Evolutionary conservation across 768 basidiomycete species (phyloP).

Genomic region (Rhizopogon salebrosus): DNA sequence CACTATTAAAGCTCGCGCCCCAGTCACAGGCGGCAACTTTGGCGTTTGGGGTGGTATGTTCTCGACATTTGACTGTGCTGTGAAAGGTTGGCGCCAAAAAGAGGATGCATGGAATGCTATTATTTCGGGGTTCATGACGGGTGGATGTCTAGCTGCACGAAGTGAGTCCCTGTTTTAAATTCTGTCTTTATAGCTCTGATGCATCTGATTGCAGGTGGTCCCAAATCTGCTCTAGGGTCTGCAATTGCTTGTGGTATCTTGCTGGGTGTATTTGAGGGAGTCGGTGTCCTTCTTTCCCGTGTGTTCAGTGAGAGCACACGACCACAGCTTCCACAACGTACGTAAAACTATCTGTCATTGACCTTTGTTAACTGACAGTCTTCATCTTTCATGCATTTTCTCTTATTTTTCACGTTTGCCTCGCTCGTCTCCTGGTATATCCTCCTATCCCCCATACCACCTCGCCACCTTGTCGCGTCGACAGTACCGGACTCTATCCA

Average conservation of each 20-base stretch:
- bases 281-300: constrained; percentile 87
- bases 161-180: constrained; percentile 50
- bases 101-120: constrained; percentile 99
- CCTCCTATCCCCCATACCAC: neutral
- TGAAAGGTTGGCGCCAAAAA: constrained; percentile 95
- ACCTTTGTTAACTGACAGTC: neutral
- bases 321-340: constrained; percentile 76
- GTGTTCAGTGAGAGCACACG: constrained; percentile 82
- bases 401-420: neutral
- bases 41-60: constrained; percentile 98
- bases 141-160: constrained; percentile 90
- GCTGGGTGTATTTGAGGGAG: constrained; percentile 91
- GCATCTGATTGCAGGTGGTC: constrained; percentile 61
- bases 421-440: neutral
- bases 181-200: neutral
- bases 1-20: constrained; percentile 96
- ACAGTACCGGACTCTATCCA: neutral
- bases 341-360: constrained; percentile 26
- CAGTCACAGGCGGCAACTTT: constrained; percentile 97
- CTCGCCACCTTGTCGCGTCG: neutral
- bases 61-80: constrained; percentile 96
- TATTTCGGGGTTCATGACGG: constrained; percentile 96
- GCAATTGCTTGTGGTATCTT: constrained; percentile 95
- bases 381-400: neutral
- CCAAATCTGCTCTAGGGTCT: constrained; percentile 84